A percentile compares a stretch with the other conserved stretches of the same genome.
Evolutionary conservation across 164 flowering plant genomes (phyloP).

Genomic region (Nymphaea colorata): DNA sequence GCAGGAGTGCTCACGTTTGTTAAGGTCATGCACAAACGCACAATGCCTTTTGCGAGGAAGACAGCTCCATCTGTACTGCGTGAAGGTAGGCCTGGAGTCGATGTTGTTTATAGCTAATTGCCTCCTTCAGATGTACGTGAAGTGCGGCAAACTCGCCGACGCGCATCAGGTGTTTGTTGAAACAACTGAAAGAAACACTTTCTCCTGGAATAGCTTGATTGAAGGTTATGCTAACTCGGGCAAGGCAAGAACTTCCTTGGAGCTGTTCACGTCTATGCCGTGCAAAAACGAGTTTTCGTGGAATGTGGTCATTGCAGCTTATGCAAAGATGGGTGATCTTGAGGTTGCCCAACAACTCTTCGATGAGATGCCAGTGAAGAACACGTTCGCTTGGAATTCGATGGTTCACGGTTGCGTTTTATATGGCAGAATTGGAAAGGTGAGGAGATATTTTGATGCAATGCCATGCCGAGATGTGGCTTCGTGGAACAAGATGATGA

Average conservation of each 20-base stretch:
- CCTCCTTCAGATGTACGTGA: slow-evolving; percentile 46
- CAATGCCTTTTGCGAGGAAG: slow-evolving; percentile 25
- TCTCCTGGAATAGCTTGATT: slow-evolving; percentile 64
- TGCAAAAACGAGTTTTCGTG: slow-evolving; percentile 37
- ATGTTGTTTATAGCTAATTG: slow-evolving; percentile 35
- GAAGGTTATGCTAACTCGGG: slow-evolving; percentile 47
- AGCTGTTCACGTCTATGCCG: slow-evolving; percentile 52
- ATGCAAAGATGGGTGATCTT: slow-evolving; percentile 34
- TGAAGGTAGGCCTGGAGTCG: slow-evolving; percentile 49
- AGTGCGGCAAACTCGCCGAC: slow-evolving; percentile 21
- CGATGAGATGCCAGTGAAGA: no score
- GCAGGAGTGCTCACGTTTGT: slow-evolving; percentile 14
- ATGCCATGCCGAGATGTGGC: not conserved
- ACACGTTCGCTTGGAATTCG: slow-evolving; percentile 49
- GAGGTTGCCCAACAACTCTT: slow-evolving; percentile 27
- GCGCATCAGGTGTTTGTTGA: slow-evolving; percentile 49
- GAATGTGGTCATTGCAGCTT: slow-evolving; percentile 40
- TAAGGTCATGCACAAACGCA: slow-evolving; percentile 33
- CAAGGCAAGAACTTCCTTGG: slow-evolving; percentile 26
- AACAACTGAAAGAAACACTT: slow-evolving; percentile 49
- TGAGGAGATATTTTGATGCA: not conserved
- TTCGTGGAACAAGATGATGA: not conserved
- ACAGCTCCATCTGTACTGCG: slow-evolving; percentile 47
- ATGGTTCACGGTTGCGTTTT: slow-evolving; percentile 49
- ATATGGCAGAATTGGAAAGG: slow-evolving; percentile 2